Evolutionary conservation across 495 filamentous ascomycete genomes (phyloP).

Genomic region (Hyaloscypha bicolor): DNA sequence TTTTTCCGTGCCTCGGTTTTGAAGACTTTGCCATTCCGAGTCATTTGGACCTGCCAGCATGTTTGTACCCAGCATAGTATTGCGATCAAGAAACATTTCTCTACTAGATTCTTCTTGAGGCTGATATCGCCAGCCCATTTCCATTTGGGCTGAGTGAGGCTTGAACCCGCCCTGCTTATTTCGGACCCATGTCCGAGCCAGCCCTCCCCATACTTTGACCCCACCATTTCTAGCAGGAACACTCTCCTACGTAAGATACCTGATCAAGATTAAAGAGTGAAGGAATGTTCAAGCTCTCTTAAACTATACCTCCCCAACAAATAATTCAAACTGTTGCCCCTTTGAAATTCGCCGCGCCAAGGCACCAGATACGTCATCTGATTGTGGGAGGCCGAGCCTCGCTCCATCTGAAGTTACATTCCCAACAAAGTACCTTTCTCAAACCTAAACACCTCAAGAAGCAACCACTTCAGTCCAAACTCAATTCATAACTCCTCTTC

Average conservation of each 20-base stretch:
- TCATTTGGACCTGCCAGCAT: slow-evolving; percentile 26
- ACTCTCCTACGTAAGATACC: neutral
- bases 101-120: neutral
- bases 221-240: neutral
- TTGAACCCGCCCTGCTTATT: neutral
- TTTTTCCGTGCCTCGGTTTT: slow-evolving; percentile 24
- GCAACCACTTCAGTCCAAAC: neutral
- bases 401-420: neutral
- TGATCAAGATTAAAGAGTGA: too few relatives aligned
- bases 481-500: neutral
- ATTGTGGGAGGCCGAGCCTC: slow-evolving; percentile 1
- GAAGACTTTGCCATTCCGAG: slow-evolving; percentile 27
- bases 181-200: neutral
- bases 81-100: slow-evolving; percentile 31
- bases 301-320: neutral
- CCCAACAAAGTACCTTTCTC: neutral
- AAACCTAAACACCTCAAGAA: neutral
- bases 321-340: neutral
- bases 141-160: neutral
- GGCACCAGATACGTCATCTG: slow-evolving; percentile 4
- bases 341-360: neutral
- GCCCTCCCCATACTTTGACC: neutral
- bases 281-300: too few relatives aligned
- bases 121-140: neutral
- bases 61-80: slow-evolving; percentile 33